Evolutionary conservation across 2,329 filamentous ascomycete species (phyloP), one percentile per base, ranked within the genome.

Genomic region (Didymella pomorum): DNA sequence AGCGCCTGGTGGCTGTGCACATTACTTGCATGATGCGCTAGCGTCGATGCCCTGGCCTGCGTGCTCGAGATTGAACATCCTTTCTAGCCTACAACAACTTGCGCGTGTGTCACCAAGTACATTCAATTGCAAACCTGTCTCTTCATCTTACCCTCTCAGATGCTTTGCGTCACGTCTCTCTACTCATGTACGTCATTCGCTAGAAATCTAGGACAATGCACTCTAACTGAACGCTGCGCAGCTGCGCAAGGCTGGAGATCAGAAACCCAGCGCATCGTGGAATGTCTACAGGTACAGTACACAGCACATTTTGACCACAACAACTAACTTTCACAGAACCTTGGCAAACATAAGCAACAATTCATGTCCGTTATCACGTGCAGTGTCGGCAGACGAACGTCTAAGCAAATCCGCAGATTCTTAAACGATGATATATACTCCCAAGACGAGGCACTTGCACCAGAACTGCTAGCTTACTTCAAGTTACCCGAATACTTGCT

Each of bases 381-480:
- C 16, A 0, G n/a, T 18, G 8, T 25, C n/a, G 18, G 12, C 11
- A 42, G 11, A 23, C 18, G 21, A 21, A 20, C 11, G 10, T 4
- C 39, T 42, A 8, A 42, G 9, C n/a, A 18, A 11, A 10, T 11
- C 8, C 1, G n/a, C 35, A 39, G 35, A 11, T 20, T 39, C 35
- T 11, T 20, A 16, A 9, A 20, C 18, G 45, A 59, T 20, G 51
- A 59, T 14, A 14, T 78, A 68, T 43, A 67, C 47, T 12, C 64
- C 58, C 10, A 75, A 58, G 2, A 69, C 71, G 55, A 69, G 68
- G 5, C 74, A 8, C 39, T 31, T 20, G 39, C 52, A 11, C 52
- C 47, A 43, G 62, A 61, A 31, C 50, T 68, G 4, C 20, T 46
- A 8, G 29, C 52, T 18, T 48, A 54, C 46, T 65, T 63, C 25